Base-by-base conservation (phyloP, 768 basidiomycete genomes). In the Sporobolomyces pararoseus region DNA sequence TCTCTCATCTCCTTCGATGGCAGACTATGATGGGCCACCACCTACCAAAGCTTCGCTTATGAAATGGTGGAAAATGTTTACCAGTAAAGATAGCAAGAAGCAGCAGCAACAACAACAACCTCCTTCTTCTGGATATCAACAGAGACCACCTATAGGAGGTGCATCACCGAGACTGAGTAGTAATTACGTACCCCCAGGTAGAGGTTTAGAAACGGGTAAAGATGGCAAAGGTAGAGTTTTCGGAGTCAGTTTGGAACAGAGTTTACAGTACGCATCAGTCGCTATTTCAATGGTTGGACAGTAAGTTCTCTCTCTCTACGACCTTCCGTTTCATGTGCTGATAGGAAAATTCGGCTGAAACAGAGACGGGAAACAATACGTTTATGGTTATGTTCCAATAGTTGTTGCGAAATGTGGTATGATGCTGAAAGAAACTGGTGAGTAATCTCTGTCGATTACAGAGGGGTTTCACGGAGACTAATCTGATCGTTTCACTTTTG, bases 361-460 rank as follows among this genome's bases (percentile, higher is more conserved):
- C 59, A 71, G 68, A 16, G 85, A 85, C 69, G 91, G 91, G 12
- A 86, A 89, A 73, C 83, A 91, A 23, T 90, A 89, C 78, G 88
- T 92, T 7, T 94, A 90, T 89, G 92, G 94, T 1, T 89, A 89
- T 78, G 90, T 99, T 57, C 95, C 95, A 13, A 91, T 97, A 49
- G 93, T 97, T 61, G 95, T 99, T 49, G 95, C 95, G 53, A 97
- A 96, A 81, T 97, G 92, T 77, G 95, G 95, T 7, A 81, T 95
- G 52, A 89, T 93, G 82, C 86, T 99, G 67, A 99, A 99, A 79
- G 91, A 95, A 81, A 89, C 89, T 74, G 91, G 91, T 91, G 67
- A 65, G 19, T 57, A 34, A 58, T 25, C 39, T 12, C 13, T 50
- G 19, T 58, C 68, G 58, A 58, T 49, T 59, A 31, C 29, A 37